Conservation (phyloP, 129 eudicot species). For the Logfia minima region DNA sequence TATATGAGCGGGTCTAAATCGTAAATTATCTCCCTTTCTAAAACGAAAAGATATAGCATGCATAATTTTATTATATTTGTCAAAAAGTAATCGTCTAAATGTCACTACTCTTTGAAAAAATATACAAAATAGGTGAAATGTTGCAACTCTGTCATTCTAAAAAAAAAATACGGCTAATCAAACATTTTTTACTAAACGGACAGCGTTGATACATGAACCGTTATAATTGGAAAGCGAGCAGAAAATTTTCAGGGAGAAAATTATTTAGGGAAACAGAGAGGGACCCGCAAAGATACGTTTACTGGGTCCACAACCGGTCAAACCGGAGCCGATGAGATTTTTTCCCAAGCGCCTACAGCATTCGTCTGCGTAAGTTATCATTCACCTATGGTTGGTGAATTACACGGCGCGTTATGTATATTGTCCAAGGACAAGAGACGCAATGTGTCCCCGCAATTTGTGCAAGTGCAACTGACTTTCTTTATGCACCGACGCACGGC, state of each 20-base stretch:
- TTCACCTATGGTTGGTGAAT: slow-evolving; percentile 10
- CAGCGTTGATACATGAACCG: background rate
- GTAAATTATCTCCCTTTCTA: too few relatives aligned
- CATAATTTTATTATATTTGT: too few relatives aligned
- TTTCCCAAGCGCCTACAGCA: slow-evolving; percentile 15
- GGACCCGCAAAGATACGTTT: slow-evolving; percentile 41
- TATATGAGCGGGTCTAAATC: too few relatives aligned
- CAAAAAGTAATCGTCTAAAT: too few relatives aligned
- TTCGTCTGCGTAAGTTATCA: background rate
- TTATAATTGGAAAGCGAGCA: background rate
- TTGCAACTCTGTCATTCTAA: too few relatives aligned
- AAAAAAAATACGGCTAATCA: background rate
- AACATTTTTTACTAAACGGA: background rate
- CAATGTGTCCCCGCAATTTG: slow-evolving; percentile 66
- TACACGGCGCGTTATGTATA: background rate
- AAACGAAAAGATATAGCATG: too few relatives aligned
- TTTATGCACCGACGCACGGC: slow-evolving; percentile 77
- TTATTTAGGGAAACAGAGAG: background rate
- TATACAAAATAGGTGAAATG: too few relatives aligned
- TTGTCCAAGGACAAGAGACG: slow-evolving; percentile 5
- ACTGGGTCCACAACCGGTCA: slow-evolving; percentile 54
- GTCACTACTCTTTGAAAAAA: too few relatives aligned
- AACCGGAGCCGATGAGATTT: slow-evolving; percentile 38
- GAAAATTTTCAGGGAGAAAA: background rate
- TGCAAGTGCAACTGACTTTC: slow-evolving; percentile 49